These are phyloP conservation scores for Saccharomycopsis sp. DNA, from an alignment of 805 yeast species.

Conservation along the genomic window DNA sequence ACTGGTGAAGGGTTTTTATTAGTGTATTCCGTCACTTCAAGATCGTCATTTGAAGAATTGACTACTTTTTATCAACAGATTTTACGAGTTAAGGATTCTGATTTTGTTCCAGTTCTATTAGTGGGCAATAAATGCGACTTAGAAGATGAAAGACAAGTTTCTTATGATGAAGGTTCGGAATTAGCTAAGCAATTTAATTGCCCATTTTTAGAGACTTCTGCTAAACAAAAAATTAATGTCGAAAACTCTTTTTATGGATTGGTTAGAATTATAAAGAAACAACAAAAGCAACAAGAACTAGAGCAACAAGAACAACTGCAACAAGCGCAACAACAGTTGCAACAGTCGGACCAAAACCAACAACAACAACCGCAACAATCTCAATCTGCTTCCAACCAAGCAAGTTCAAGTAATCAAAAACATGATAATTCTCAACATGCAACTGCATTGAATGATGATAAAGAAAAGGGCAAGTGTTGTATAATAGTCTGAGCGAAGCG, in stretches of 20 bases:
- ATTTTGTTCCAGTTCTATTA: slow-evolving; percentile 69
- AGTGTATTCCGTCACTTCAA: slow-evolving; percentile 82
- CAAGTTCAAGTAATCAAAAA: too few species aligned
- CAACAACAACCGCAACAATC: too few species aligned
- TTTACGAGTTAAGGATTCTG: slow-evolving; percentile 67
- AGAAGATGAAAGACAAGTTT: slow-evolving; percentile 69
- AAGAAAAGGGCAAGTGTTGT: not conserved
- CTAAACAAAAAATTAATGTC: slow-evolving; percentile 85
- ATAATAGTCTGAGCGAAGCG: not conserved
- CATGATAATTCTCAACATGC: too few species aligned
- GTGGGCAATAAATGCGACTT: slow-evolving; percentile 77
- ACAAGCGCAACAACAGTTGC: not conserved
- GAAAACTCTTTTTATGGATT: slow-evolving; percentile 70
- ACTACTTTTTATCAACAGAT: slow-evolving; percentile 75
- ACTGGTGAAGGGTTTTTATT: slow-evolving; percentile 91
- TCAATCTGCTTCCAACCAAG: too few species aligned
- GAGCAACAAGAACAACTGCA: not conserved
- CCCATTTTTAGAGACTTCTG: slow-evolving; percentile 86
- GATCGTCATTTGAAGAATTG: slow-evolving; percentile 79
- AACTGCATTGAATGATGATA: not conserved
- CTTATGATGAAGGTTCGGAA: slow-evolving; percentile 53
- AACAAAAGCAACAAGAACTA: slow-evolving; percentile 1
- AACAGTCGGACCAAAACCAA: too few species aligned
- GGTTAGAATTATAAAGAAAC: slow-evolving; percentile 45
- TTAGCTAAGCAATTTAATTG: slow-evolving; percentile 61